phyloP scores from a whole-genome alignment of 495 filamentous ascomycete species.

The Talaromyces trachyspermus region DNA sequence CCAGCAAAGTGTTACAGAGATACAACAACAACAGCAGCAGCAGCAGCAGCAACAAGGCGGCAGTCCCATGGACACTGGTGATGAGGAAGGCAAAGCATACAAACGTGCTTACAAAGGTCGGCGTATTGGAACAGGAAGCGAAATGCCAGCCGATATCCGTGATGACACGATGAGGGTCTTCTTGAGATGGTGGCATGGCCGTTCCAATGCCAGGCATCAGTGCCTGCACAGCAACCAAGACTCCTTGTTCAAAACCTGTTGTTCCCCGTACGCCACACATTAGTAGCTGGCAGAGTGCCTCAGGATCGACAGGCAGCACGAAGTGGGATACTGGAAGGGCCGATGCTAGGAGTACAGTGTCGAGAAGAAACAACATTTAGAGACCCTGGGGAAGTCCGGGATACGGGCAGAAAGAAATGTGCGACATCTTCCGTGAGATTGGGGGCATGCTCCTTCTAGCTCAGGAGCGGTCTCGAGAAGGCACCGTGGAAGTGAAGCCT shows the following conservation, averaged over 20 bases:
- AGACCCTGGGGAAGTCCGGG: slow-evolving; percentile 21
- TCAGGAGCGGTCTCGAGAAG: slow-evolving; percentile 74
- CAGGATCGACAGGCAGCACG: slow-evolving; percentile 61
- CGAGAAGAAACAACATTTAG: slow-evolving; percentile 51
- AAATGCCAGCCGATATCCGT: slow-evolving; percentile 72
- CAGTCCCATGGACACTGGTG: slow-evolving; percentile 1
- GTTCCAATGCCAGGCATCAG: slow-evolving; percentile 64
- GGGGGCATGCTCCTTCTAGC: slow-evolving; percentile 68
- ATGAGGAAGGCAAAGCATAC: slow-evolving; percentile 10
- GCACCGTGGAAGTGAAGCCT: slow-evolving; percentile 53
- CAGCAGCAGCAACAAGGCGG: not conserved
- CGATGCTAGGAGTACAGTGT: slow-evolving; percentile 52
- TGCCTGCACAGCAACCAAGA: slow-evolving; percentile 55
- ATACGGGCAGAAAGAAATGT: slow-evolving; percentile 48
- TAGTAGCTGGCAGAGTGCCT: slow-evolving; percentile 60
- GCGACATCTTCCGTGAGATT: slow-evolving; percentile 69
- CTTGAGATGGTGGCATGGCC: slow-evolving; percentile 74
- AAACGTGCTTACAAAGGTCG: slow-evolving; percentile 39
- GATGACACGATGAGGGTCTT: slow-evolving; percentile 62
- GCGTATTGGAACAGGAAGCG: slow-evolving; percentile 53
- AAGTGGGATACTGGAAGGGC: slow-evolving; percentile 68
- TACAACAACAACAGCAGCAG: too few species aligned
- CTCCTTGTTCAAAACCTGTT: slow-evolving; percentile 48
- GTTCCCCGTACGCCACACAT: slow-evolving; percentile 43
- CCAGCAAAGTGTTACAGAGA: slow-evolving; percentile 3